These are phyloP conservation scores for Blastomyces gilchristii DNA, from an alignment of 2,329 filamentous ascomycete genomes.

Conservation along the genomic window DNA sequence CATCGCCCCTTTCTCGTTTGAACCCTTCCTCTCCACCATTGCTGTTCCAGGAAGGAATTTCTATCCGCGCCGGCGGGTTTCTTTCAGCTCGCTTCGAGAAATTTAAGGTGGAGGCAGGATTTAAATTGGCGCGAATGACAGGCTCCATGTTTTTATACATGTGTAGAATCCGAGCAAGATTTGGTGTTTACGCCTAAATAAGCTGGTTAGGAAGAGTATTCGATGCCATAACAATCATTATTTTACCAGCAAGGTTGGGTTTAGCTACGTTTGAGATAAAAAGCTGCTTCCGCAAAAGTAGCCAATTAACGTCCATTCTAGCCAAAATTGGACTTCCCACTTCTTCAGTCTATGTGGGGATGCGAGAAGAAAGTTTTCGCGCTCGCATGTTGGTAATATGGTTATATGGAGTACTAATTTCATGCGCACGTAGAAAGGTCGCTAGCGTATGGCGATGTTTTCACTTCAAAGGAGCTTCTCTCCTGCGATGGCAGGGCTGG, in stretches of 20 bases:
- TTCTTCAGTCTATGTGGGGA: background rate
- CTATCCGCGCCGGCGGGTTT: background rate
- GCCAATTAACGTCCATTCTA: background rate
- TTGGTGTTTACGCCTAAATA: too few relatives aligned
- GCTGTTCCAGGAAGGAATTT: background rate
- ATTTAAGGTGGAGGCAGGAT: too few relatives aligned
- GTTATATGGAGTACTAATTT: too few relatives aligned
- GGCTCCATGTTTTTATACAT: too few relatives aligned
- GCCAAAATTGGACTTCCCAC: background rate
- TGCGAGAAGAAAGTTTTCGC: too few relatives aligned
- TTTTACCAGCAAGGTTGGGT: background rate
- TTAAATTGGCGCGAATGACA: too few relatives aligned
- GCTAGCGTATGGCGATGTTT: too few relatives aligned
- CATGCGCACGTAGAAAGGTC: too few relatives aligned
- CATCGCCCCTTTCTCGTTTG: background rate
- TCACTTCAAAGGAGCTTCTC: too few relatives aligned
- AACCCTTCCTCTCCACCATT: background rate
- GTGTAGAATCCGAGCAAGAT: too few relatives aligned
- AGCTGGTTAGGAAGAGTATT: background rate
- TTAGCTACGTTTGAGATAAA: background rate
- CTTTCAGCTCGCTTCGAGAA: background rate
- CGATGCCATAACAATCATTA: background rate
- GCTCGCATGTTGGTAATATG: too few relatives aligned
- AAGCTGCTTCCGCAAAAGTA: background rate
- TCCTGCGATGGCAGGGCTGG: too few relatives aligned